These are phyloP conservation scores for Chaetoceros tenuissimus DNA, from an alignment of 108 stramenopile genomes.

Conservation along the genomic window DNA sequence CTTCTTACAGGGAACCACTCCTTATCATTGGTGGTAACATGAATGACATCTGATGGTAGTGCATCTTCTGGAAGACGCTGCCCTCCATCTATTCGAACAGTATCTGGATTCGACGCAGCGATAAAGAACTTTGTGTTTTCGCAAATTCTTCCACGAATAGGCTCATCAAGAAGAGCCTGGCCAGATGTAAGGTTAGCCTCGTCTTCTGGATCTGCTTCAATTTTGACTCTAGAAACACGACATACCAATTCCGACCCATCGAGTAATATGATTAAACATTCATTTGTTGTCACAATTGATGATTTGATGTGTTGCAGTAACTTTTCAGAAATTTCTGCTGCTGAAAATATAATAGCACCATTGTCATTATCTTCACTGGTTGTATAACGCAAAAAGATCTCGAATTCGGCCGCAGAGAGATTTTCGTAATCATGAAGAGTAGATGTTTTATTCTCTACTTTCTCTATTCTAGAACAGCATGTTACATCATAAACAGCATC, in stretches of 20 bases:
- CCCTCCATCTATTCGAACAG: not conserved
- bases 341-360: not conserved
- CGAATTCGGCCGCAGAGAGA: not conserved
- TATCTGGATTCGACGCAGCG: not conserved
- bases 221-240: slow-evolving; percentile 1
- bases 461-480: slow-evolving; percentile 2
- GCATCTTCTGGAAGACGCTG: not conserved
- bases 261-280: not conserved
- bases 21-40: slow-evolving; percentile 7
- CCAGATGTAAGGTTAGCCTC: not conserved
- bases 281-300: slow-evolving; percentile 3
- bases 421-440: not conserved
- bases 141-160: slow-evolving; percentile 4
- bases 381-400: not conserved
- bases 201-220: not conserved
- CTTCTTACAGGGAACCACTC: slow-evolving; percentile 12
- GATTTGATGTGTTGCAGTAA: not conserved
- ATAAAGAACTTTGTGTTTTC: slow-evolving; percentile 4
- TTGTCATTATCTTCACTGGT: not conserved
- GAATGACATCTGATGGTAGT: slow-evolving; percentile 6
- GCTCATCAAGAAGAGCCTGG: slow-evolving; percentile 9
- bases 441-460: not conserved
- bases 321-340: not conserved
- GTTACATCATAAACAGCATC: slow-evolving; percentile 3
- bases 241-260: slow-evolving; percentile 5